Evolutionary conservation across 805 yeast genomes (phyloP).

Genomic region (Clavispora santaluciae): DNA sequence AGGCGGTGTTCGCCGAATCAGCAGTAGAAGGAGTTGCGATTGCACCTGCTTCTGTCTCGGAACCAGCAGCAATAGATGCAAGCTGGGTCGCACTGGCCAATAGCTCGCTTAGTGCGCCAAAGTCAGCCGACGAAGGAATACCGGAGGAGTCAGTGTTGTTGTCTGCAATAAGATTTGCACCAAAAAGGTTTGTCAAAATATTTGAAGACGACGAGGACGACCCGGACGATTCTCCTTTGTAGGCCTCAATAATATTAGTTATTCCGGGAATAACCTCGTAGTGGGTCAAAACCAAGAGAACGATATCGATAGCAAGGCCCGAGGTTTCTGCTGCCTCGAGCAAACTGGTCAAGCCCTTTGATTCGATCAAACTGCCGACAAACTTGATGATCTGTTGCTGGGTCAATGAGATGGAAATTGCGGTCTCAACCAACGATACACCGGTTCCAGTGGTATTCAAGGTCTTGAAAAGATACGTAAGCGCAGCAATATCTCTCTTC

Average conservation of each 20-base stretch:
- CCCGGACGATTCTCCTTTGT: constrained; percentile 5
- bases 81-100: not conserved
- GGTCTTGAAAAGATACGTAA: constrained; percentile 19
- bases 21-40: too few species aligned
- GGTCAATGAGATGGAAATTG: constrained; percentile 20
- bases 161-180: constrained; percentile 1
- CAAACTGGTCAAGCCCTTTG: constrained; percentile 18
- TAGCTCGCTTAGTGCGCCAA: not conserved
- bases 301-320: constrained; percentile 23
- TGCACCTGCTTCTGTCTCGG: not conserved
- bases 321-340: constrained; percentile 23
- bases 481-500: constrained; percentile 15
- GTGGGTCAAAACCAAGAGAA: constrained; percentile 17
- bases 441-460: constrained; percentile 21
- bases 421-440: constrained; percentile 17
- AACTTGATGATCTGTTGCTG: constrained; percentile 21
- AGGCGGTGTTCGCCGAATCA: too few species aligned
- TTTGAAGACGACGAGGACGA: constrained; percentile 1
- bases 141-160: not conserved
- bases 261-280: constrained; percentile 16
- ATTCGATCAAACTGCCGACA: constrained; percentile 19
- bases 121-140: not conserved
- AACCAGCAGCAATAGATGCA: not conserved
- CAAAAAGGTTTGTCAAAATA: constrained; percentile 4
- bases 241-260: constrained; percentile 10